Evolutionary conservation across 805 yeast species (phyloP).

Genomic region (Lachancea kluyveri): DNA sequence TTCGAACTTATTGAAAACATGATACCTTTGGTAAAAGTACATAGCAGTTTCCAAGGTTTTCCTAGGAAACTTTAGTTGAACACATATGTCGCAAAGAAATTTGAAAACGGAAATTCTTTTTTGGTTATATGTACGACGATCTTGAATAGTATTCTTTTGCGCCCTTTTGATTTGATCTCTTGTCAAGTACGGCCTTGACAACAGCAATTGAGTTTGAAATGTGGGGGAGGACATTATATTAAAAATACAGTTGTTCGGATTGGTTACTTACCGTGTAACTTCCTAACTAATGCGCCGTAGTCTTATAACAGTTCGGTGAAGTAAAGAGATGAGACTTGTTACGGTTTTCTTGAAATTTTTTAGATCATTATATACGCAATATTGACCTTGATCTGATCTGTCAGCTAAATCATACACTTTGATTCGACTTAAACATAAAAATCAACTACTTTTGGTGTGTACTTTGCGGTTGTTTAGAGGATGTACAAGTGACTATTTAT

Average conservation of each 20-base stretch:
- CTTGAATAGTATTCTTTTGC: conserved; percentile 47
- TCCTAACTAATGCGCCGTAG: too few species aligned
- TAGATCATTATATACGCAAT: too few species aligned
- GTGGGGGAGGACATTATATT: conserved; percentile 12
- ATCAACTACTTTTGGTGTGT: too few species aligned
- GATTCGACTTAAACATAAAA: too few species aligned
- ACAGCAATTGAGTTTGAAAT: conserved; percentile 24
- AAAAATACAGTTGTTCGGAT: background rate
- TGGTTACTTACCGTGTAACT: too few species aligned
- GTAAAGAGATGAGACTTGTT: too few species aligned
- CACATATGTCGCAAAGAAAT: conserved; percentile 47
- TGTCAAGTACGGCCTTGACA: conserved; percentile 59
- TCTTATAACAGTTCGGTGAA: too few species aligned
- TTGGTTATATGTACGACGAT: conserved; percentile 43
- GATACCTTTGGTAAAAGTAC: conserved; percentile 66
- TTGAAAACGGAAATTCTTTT: conserved; percentile 48
- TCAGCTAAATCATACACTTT: too few species aligned
- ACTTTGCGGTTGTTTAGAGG: too few species aligned
- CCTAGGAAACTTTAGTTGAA: conserved; percentile 57
- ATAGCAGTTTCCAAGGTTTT: conserved; percentile 64
- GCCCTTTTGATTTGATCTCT: conserved; percentile 45
- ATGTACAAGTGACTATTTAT: too few species aligned
- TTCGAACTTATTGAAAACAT: conserved; percentile 57
- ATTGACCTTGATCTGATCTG: too few species aligned
- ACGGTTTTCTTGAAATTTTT: too few species aligned